Evolutionary conservation across 371 early-diverging fungal species (phyloP).

Genomic region (Chytridium lagenaria): DNA sequence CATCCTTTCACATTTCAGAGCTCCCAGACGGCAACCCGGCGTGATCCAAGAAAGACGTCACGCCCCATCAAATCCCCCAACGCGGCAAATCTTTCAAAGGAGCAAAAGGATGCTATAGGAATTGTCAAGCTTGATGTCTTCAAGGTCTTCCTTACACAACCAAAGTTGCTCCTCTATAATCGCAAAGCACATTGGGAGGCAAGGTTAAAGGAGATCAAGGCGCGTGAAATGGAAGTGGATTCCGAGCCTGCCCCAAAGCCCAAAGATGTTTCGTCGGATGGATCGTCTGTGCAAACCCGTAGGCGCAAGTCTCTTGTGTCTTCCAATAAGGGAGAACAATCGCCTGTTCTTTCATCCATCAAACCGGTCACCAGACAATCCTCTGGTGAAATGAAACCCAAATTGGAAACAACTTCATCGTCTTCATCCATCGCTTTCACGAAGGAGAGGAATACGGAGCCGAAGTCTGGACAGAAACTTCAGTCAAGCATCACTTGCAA

Average conservation of each 20-base stretch:
- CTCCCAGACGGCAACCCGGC: background rate
- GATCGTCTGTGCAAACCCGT: background rate
- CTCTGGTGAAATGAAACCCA: background rate
- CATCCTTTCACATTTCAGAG: background rate
- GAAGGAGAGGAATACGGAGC: no score
- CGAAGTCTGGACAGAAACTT: no score
- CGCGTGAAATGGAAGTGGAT: background rate
- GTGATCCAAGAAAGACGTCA: background rate
- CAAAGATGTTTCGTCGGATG: background rate
- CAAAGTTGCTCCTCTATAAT: background rate
- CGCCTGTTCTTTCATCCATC: background rate
- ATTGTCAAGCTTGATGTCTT: background rate
- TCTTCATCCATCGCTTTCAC: no score
- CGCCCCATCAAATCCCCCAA: background rate
- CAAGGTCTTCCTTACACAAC: background rate
- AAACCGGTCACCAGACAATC: slow-evolving; percentile 4
- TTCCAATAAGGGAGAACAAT: background rate
- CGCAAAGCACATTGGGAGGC: background rate
- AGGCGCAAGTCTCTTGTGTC: background rate
- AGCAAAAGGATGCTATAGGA: background rate
- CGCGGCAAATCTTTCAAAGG: background rate
- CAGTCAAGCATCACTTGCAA: no score
- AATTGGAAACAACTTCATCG: background rate
- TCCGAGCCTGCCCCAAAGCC: no score
- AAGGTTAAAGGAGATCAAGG: background rate